Evolutionary conservation across 805 yeast species (phyloP).

Genomic region (Saccharomycopsis synnaedendra): DNA sequence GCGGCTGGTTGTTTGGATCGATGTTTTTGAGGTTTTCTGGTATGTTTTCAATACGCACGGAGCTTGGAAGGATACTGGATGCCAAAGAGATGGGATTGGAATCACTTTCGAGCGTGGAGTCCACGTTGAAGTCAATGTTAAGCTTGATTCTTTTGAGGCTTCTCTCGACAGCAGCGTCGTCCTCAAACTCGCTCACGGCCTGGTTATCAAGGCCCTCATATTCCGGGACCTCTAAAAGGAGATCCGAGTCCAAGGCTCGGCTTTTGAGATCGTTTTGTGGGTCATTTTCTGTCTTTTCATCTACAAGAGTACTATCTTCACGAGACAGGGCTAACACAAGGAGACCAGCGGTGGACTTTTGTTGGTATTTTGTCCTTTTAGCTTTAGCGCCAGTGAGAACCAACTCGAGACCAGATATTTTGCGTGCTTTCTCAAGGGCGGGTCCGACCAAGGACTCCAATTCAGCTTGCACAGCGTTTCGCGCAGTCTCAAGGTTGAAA

Average conservation of each 20-base stretch:
- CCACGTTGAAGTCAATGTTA: constrained; percentile 17
- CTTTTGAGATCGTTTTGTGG: constrained; percentile 35
- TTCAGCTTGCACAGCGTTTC: constrained; percentile 49
- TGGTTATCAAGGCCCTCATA: constrained; percentile 50
- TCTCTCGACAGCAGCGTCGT: constrained; percentile 4
- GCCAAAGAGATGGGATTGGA: constrained; percentile 19
- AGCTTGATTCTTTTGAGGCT: background rate
- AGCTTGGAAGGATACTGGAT: constrained; percentile 48
- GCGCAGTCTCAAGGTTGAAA: constrained; percentile 57
- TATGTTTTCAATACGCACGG: constrained; percentile 48
- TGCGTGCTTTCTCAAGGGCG: constrained; percentile 42
- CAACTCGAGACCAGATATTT: constrained; percentile 47
- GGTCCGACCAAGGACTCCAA: constrained; percentile 52
- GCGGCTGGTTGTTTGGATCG: constrained; percentile 80
- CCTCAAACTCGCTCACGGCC: constrained; percentile 30
- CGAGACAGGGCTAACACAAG: constrained; percentile 58
- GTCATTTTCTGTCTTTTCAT: constrained; percentile 11
- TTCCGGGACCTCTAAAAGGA: constrained; percentile 63
- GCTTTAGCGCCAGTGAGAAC: constrained; percentile 84
- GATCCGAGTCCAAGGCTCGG: constrained; percentile 60
- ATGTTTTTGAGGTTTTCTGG: constrained; percentile 40
- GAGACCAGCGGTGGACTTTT: constrained; percentile 56
- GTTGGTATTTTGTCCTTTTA: constrained; percentile 75
- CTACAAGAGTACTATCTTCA: constrained; percentile 16
- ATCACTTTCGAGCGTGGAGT: constrained; percentile 20